Base-by-base conservation (phyloP, 2,329 filamentous ascomycete species). In the Talaromyces islandicus region DNA sequence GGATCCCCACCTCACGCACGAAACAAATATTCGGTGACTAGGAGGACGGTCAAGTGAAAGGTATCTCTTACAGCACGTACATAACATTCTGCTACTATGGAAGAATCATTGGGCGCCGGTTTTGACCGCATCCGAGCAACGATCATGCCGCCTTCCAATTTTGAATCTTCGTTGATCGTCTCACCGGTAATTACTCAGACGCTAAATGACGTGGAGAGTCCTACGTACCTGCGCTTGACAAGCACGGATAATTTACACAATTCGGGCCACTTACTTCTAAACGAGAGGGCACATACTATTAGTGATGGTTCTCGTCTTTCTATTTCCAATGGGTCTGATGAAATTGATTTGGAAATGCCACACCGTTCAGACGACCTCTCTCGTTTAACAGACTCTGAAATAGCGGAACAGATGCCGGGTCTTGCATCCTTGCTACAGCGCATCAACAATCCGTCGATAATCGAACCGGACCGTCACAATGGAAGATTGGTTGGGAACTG, bases 401-500 rank as follows among this genome's bases (percentile, higher is more conserved):
- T 57, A 30, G 55, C 24, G 14, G 27, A 48, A 29, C 55, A 24
- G 27, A 48, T 48, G 19, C 57, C 57, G 48, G 27, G 27, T n/a
- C 21, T 52, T 29, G 25, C 24, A 19, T 27, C 48, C 11, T 54
- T 52, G 32, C 14, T 41, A 30, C 17, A 32, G 30, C 32, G 30
- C 25, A 19, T 54, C 51, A 17, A 66, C 64, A 4, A 64, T 69
- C n/a, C 64, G 14, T 29, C 24, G 25, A 29, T 12, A 52, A 29
- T 9, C 3, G 48, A 52, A n/a, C 19, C 3, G 19, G 48, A 52
- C 7, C 9, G 5, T 29, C 24, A 67, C 1, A 60, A 68, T 30
- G 62, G 63, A 11, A 67, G 68, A 21, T 60, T 69, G 57, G 59
- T 67, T 21, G 64, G 67, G 64, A 66, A 69, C 41, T 69, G 68